Evolutionary conservation across 2,329 filamentous ascomycete species (phyloP), one percentile per base, ranked within the genome.

Genomic region (Delphinella strobiligena): DNA sequence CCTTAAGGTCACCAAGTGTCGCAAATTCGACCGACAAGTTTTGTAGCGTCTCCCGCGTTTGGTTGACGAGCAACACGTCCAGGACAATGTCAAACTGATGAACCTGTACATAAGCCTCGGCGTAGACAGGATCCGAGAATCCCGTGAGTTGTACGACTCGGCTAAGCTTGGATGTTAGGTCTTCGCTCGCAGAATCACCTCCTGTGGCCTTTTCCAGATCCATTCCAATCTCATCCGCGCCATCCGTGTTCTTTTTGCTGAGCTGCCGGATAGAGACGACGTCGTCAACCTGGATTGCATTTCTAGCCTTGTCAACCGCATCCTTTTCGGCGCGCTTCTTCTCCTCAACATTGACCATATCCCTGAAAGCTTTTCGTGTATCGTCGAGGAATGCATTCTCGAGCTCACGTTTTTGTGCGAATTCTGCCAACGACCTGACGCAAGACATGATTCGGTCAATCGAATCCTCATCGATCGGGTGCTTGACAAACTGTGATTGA

Each of bases 371-470:
- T 60, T 89, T 93, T 50, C 86, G 75, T 0, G 91, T 98, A 58
- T 98, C 91, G 48, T 95, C 81, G 24, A 98, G 68, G 71, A 94
- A 98, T 1, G 93, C 88, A 1, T 76, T 80, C 62, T 95, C 88
- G 4, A 98, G 74, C 52, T 93, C 84, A 62, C 91, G 93, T 64
- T 83, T 85, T 57, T 93, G 69, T 11, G 79, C 75, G 56, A 94
- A 95, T 55, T 96, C 88, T 4, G 88, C 83, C 19, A 98, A 71
- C 5, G 87, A 91, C 45, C 89, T 80, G 22, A 98, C 85, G 57
- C 89, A 96, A 30, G 86, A 87, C 91, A 98, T 96, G 60, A 98
- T 89, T 52, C 91, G 80, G 61, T 98, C 91, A n/a, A 96, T 76
- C 0, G 91, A 95, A 59, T 98, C 91, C 60, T 98, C 91, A 47